Evolutionary conservation across 306 rosid genomes (phyloP), one percentile per base, ranked within the genome.

Genomic region (Echinosophora koreensis): DNA sequence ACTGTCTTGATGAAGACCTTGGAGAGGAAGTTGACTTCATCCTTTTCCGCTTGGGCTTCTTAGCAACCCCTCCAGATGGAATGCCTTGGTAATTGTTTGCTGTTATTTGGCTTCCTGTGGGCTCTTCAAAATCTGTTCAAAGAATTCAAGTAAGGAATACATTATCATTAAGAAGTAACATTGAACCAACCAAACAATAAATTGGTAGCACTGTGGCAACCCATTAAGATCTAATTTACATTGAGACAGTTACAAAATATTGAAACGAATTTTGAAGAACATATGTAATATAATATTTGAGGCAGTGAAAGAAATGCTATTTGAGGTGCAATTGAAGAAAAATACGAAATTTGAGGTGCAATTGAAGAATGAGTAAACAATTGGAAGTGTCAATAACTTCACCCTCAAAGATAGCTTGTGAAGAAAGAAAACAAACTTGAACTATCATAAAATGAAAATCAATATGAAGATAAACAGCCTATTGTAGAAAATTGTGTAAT

Each of bases 41-140:
- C 89, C 84, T 93, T 74, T 86, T 88, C 51, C 89, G 64, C 87
- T 82, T 88, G 10, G 73, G 39, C 64, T 87, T 90, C 85, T 90
- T 88, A 8, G 89, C 79, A 77, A 35, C 78, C 44, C 82, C 93
- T 54, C 67, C 58, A 0, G 84, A 77, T 60, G 87, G 86, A 79
- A 69, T 15, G 61, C 86, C 85, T 47, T 72, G 35, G 61, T 77
- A 81, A 81, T 73, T 58, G 38, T 83, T 83, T 2, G 87, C 63
- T 61, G 74, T 79, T 8, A 80, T 44, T 84, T 85, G 85, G 47
- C 27, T 76, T 50, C 79, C 79, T 57, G 42, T 27, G 42, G 89
- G 15, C 18, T 77, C 82, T 22, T 88, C 90, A 66, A 67, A 83
- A 69, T 88, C 93, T 89, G 90, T 68, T 38, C 37, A 54, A 47